These are phyloP conservation scores for Sanguinoderma infundibulare DNA, from an alignment of 1,284 basidiomycete genomes.

Conservation along the genomic window DNA sequence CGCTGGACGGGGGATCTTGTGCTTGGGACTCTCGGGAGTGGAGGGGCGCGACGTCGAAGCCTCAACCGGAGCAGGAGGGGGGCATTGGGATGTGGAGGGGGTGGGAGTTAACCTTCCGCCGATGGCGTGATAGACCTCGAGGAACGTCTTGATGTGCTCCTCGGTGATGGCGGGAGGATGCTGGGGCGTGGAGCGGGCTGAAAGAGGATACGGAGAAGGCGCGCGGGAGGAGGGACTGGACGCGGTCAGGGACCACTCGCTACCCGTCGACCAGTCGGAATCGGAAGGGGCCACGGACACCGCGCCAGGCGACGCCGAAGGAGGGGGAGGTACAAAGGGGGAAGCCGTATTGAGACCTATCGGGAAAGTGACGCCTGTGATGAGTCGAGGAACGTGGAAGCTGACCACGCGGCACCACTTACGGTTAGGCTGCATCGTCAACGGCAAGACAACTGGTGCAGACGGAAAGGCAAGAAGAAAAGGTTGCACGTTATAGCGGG, in stretches of 20 bases:
- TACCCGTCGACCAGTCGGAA: conserved; percentile 15
- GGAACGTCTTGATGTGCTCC: background rate
- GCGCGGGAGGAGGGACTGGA: conserved; percentile 17
- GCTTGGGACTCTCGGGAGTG: conserved; percentile 10
- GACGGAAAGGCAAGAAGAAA: conserved; percentile 3
- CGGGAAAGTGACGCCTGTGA: background rate
- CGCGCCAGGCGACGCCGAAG: conserved; percentile 23
- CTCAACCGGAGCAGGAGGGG: conserved; percentile 1
- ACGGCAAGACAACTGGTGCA: background rate
- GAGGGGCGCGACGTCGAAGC: conserved; percentile 10
- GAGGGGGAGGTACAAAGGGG: conserved; percentile 14
- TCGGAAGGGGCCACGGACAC: conserved; percentile 13
- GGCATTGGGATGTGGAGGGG: background rate
- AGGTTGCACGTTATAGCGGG: conserved; percentile 4
- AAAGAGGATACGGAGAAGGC: conserved; percentile 11
- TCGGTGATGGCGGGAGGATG: background rate
- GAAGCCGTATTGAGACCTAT: conserved; percentile 17
- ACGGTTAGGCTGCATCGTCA: conserved; percentile 20
- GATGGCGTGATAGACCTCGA: background rate
- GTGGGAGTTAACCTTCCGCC: background rate
- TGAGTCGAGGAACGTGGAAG: background rate
- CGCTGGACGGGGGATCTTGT: conserved; percentile 64
- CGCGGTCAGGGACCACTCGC: conserved; percentile 10
- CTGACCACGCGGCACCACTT: background rate
- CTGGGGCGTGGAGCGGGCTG: background rate